Evolutionary conservation across 768 basidiomycete genomes (phyloP).

Genomic region (Xerocomus brunneocitrinus): DNA sequence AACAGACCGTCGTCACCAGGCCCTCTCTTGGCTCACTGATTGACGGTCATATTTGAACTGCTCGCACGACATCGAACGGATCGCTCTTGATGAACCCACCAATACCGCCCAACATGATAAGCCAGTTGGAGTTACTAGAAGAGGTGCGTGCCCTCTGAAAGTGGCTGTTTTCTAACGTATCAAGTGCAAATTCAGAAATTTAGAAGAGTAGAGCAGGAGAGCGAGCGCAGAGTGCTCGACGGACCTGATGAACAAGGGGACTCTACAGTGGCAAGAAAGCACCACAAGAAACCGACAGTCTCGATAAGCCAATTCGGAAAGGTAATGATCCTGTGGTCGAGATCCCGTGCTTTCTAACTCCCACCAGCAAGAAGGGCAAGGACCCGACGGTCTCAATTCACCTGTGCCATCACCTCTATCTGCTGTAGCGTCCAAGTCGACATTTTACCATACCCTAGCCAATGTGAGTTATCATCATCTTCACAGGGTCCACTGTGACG

Average conservation of each 20-base stretch:
- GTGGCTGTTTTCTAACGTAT: neutral
- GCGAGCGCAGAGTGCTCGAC: constrained; percentile 44
- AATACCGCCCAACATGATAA: constrained; percentile 13
- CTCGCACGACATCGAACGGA: neutral
- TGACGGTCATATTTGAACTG: constrained; percentile 3
- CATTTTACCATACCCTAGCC: constrained; percentile 44
- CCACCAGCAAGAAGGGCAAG: constrained; percentile 19
- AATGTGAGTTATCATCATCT: constrained; percentile 30
- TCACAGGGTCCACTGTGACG: constrained; percentile 8
- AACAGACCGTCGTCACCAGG: neutral
- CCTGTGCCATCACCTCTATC: constrained; percentile 33
- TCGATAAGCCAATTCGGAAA: constrained; percentile 60
- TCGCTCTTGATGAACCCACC: neutral
- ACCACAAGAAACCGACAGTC: constrained; percentile 45
- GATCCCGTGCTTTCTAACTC: constrained; percentile 1
- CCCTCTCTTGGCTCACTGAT: neutral
- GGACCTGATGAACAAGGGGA: constrained; percentile 20
- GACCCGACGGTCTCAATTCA: constrained; percentile 19
- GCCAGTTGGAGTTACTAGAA: constrained; percentile 26
- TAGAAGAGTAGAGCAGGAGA: constrained; percentile 53
- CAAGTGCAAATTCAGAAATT: constrained; percentile 42
- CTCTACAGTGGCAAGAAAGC: constrained; percentile 23
- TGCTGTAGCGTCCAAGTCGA: constrained; percentile 41
- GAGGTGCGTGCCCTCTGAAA: constrained; percentile 18
- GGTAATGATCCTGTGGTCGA: constrained; percentile 32